These are phyloP conservation scores for Claviceps africana DNA, from an alignment of 2,329 filamentous ascomycete species.

Conservation along the genomic window DNA sequence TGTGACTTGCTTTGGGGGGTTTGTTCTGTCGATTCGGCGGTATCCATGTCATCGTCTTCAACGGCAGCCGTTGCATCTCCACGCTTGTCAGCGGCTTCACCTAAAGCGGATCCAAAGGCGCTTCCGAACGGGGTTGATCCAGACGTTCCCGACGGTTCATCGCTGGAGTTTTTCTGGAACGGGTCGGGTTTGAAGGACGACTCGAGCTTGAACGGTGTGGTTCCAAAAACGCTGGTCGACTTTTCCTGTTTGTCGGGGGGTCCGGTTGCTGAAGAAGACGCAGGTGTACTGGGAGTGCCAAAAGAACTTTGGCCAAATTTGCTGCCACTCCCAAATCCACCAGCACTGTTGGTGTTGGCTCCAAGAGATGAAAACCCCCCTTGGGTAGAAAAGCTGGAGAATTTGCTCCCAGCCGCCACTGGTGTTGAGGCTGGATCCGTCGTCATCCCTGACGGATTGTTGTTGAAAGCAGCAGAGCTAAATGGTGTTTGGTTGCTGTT, in stretches of 20 bases:
- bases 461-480: constrained; percentile 14
- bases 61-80: constrained; percentile 18
- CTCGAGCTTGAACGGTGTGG: constrained; percentile 50
- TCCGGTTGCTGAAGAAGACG: constrained; percentile 12
- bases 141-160: constrained; percentile 28
- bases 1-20: constrained; percentile 24
- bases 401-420: constrained; percentile 31
- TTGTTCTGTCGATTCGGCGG: constrained; percentile 19
- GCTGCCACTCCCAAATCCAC: constrained; percentile 22
- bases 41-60: constrained; percentile 42
- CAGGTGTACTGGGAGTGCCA: constrained; percentile 11
- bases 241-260: constrained; percentile 17
- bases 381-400: constrained; percentile 39
- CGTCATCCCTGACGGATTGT: neutral
- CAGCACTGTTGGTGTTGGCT: constrained; percentile 19
- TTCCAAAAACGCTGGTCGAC: constrained; percentile 27
- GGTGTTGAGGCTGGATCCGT: constrained; percentile 14
- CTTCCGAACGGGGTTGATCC: constrained; percentile 44
- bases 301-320: constrained; percentile 25
- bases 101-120: constrained; percentile 45
- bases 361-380: constrained; percentile 40
- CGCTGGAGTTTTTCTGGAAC: constrained; percentile 43
- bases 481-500: constrained; percentile 23
- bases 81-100: constrained; percentile 28
- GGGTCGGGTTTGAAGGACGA: constrained; percentile 55